phyloP scores from a whole-genome alignment of 495 filamentous ascomycete species.

The Cetradonia linearis region DNA sequence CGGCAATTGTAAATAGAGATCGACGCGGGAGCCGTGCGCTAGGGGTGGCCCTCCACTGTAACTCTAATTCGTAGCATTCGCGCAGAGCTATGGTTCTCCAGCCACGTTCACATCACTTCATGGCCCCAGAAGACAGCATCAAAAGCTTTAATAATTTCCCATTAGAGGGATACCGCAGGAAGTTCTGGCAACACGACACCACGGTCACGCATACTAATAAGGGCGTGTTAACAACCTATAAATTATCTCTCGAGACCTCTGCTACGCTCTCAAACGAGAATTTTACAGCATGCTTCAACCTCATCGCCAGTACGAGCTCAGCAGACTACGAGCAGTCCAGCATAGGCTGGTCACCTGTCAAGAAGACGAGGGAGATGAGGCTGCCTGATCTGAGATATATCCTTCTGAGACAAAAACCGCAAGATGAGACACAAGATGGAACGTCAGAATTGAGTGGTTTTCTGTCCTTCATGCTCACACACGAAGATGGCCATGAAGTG shows the following conservation, averaged over 20 bases:
- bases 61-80: too few species aligned
- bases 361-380: constrained; percentile 68
- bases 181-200: constrained; percentile 14
- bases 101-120: too few species aligned
- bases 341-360: constrained; percentile 56
- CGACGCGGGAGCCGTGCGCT: constrained; percentile 2
- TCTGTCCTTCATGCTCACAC: constrained; percentile 71
- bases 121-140: constrained; percentile 3
- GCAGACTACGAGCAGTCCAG: constrained; percentile 54
- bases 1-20: constrained; percentile 15
- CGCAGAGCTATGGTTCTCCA: too few species aligned
- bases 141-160: constrained; percentile 22
- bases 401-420: constrained; percentile 31
- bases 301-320: constrained; percentile 61
- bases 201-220: constrained; percentile 2
- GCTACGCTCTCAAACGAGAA: constrained; percentile 40
- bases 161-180: constrained; percentile 17
- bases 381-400: constrained; percentile 60
- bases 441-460: constrained; percentile 42
- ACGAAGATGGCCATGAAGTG: constrained; percentile 64
- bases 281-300: constrained; percentile 54
- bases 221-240: constrained; percentile 25
- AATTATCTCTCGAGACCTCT: constrained; percentile 39
- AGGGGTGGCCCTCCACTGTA: too few species aligned
- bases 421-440: not conserved